Conservation (phyloP, 106 monocot species). For the Acorus gramineus region DNA sequence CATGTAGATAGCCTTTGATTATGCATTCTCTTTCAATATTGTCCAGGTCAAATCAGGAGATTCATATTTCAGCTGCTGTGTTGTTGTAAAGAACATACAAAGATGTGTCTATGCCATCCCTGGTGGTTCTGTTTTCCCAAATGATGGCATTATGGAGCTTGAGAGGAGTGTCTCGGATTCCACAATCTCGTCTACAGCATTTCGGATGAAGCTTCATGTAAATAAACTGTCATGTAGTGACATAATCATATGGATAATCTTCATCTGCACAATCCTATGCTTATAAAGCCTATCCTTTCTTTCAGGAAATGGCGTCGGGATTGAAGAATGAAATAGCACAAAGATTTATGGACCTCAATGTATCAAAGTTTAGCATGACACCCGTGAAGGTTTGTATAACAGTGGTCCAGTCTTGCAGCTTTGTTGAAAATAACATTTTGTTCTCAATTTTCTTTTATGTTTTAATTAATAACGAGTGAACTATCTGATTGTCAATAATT, state of each 20-base stretch:
- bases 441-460: no score
- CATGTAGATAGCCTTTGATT: no score
- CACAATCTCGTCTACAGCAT: constrained; percentile 20
- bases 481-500: no score
- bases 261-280: no score
- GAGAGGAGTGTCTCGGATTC: constrained; percentile 23
- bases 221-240: not conserved
- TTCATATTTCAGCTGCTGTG: constrained; percentile 80
- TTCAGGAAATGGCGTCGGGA: constrained; percentile 68
- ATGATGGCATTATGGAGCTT: constrained; percentile 24
- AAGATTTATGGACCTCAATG: constrained; percentile 56
- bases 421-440: no score
- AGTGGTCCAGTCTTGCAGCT: no score
- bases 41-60: constrained; percentile 62
- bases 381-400: constrained; percentile 69
- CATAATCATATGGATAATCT: no score
- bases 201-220: constrained; percentile 69
- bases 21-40: no score
- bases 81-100: constrained; percentile 87
- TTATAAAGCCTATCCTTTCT: not conserved
- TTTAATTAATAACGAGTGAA: no score
- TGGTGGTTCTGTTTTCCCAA: constrained; percentile 46
- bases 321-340: constrained; percentile 73
- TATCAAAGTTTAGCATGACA: constrained; percentile 70
- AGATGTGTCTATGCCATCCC: constrained; percentile 94